These are phyloP conservation scores for Astragalus glycyphyllos DNA, from an alignment of 306 rosid genomes.

Conservation along the genomic window DNA sequence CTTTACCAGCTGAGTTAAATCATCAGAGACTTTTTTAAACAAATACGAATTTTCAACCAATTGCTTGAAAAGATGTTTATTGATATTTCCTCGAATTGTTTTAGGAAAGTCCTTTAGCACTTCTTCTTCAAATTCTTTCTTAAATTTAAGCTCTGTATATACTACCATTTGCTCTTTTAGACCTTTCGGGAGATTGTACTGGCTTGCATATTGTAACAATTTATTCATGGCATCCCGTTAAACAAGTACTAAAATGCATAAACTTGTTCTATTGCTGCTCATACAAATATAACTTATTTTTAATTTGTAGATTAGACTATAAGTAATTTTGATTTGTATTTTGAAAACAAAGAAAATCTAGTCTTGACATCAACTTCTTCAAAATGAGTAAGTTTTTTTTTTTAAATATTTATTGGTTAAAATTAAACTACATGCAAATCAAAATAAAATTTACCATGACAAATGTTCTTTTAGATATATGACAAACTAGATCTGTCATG, in stretches of 20 bases:
- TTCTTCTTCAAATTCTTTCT: constrained; percentile 82
- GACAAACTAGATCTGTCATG: constrained; percentile 89
- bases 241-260: constrained; percentile 23
- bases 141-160: constrained; percentile 81
- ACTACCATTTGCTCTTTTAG: constrained; percentile 84
- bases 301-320: background rate
- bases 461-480: constrained; percentile 64
- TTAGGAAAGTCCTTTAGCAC: constrained; percentile 73
- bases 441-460: constrained; percentile 43
- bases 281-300: background rate
- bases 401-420: background rate
- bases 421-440: constrained; percentile 12
- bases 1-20: constrained; percentile 69
- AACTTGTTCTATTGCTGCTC: constrained; percentile 22
- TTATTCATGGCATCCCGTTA: constrained; percentile 68
- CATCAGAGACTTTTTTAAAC: constrained; percentile 78
- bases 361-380: no score
- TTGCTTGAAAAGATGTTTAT: constrained; percentile 71
- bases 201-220: constrained; percentile 71
- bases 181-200: constrained; percentile 75
- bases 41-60: constrained; percentile 67
- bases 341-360: no score
- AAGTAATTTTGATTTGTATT: background rate
- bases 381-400: no score
- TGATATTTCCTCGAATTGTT: constrained; percentile 74